Conservation (phyloP, 345 rosid species). For the Conringia planisiliqua region DNA sequence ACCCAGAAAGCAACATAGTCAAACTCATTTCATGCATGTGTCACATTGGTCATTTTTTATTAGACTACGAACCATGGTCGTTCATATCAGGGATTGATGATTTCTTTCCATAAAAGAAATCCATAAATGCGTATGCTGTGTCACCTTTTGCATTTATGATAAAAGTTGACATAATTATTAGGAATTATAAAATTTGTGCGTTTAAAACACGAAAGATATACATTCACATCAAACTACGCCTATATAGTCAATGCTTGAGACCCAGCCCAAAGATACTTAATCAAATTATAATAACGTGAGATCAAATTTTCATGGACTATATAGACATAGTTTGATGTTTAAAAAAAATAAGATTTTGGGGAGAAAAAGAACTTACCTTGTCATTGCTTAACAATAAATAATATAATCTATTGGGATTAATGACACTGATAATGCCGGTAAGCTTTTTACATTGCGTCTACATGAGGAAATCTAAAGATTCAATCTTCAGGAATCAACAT, state of each 20-base stretch:
- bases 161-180: conserved; percentile 9
- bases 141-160: conserved; percentile 2
- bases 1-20: not conserved
- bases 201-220: conserved; percentile 22
- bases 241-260: not conserved
- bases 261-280: not conserved
- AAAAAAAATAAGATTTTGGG: not conserved
- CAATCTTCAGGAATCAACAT: conserved; percentile 43
- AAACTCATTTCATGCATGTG: not conserved
- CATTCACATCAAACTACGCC: not conserved
- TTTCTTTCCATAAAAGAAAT: not conserved
- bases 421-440: not conserved
- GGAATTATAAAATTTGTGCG: conserved; percentile 14
- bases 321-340: too few relatives aligned
- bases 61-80: not conserved
- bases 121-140: conserved; percentile 5
- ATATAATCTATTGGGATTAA: not conserved
- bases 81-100: not conserved
- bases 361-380: not conserved
- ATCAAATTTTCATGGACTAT: too few relatives aligned
- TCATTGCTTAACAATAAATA: not conserved
- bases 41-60: conserved; percentile 5
- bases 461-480: conserved; percentile 55
- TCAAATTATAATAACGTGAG: not conserved
- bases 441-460: conserved; percentile 40